Percentiles rank a stretch among this genome's conserved stretches.
Evolutionary conservation across 371 early-diverging fungal species (phyloP).

Genomic region (Rhizomucor miehei): DNA sequence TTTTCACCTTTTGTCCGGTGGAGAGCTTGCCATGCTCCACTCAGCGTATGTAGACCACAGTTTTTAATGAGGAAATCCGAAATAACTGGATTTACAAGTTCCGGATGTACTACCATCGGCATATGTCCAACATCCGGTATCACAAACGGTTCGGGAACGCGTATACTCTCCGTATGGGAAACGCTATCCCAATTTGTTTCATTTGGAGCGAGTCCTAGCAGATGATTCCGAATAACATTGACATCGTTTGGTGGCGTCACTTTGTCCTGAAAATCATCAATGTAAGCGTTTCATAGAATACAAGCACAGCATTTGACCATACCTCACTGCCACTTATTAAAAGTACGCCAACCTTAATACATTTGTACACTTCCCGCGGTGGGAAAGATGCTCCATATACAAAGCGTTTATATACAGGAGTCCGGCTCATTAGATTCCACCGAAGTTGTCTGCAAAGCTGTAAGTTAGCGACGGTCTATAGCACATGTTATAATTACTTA

Average conservation of each 20-base stretch:
- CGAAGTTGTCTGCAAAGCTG: slow-evolving; percentile 42
- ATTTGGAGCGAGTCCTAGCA: slow-evolving; percentile 26
- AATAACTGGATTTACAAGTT: slow-evolving; percentile 64
- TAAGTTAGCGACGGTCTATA: no score
- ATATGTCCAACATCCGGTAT: slow-evolving; percentile 66
- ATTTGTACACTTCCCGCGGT: slow-evolving; percentile 33
- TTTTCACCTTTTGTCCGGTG: slow-evolving; percentile 57
- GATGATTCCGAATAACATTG: slow-evolving; percentile 40
- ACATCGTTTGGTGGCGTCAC: slow-evolving; percentile 48
- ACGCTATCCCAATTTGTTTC: slow-evolving; percentile 19
- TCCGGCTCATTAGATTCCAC: slow-evolving; percentile 62
- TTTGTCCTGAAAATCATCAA: slow-evolving; percentile 29
- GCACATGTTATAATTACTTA: slow-evolving; percentile 11
- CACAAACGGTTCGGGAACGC: slow-evolving; percentile 53
- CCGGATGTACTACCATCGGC: slow-evolving; percentile 66
- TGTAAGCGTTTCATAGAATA: background rate
- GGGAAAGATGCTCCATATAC: slow-evolving; percentile 54
- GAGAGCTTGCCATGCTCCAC: slow-evolving; percentile 62
- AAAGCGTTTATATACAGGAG: slow-evolving; percentile 54
- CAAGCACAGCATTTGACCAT: slow-evolving; percentile 7
- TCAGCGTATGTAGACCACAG: slow-evolving; percentile 54
- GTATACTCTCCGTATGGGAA: slow-evolving; percentile 16
- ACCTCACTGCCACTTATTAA: slow-evolving; percentile 61
- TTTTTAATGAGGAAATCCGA: slow-evolving; percentile 64
- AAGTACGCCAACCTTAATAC: slow-evolving; percentile 54